Base-by-base conservation (phyloP, 2,329 filamentous ascomycete species). In the Fusarium sp. region DNA sequence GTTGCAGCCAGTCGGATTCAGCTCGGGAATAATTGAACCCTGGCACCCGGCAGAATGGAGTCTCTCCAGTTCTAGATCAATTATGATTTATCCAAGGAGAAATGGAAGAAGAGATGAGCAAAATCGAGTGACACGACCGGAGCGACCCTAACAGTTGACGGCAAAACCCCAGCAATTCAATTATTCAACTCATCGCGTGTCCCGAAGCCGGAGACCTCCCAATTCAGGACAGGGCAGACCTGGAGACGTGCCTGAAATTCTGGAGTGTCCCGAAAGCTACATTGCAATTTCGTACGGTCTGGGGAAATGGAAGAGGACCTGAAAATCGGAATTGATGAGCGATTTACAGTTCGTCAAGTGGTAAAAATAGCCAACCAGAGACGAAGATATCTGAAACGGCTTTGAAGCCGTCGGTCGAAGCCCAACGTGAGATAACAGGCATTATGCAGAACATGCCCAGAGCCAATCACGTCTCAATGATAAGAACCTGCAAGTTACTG, bases 361-460 rank as follows among this genome's bases (percentile, higher is more conserved):
- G 64, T 59, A 52, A 27, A 45, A 18, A 20, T 33, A 67, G 31
- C 68, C 61, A 65, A 69, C 62, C 67, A 70, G 59, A 60, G 33
- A 33, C 55, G 33, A 49, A 50, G 44, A 57, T 42, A 54, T 56
- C 58, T 68, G 64, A 65, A 74, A 76, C 75, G 71, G 68, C 68
- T 73, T 68, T 54, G 54, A 62, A 62, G 66, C 64, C 64, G 59
- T 68, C 53, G 44, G 38, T 63, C 39, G 33, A 54, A 71, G 53
- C 60, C 58, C 65, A 73, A 74, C 68, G 53, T 77, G 75, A 75
- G 73, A 77, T 77, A 77, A 79, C 78, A 75, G 66, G 74, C 78
- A 80, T 80, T 80, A 80, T 80, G 79, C 76, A 79, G 78, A 75
- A 70, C 78, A 76, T 74, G 49, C 17, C 11, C 9, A 9, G 22